Evolutionary conservation across 2,329 filamentous ascomycete genomes (phyloP).

Genomic region (Nemania sp.): DNA sequence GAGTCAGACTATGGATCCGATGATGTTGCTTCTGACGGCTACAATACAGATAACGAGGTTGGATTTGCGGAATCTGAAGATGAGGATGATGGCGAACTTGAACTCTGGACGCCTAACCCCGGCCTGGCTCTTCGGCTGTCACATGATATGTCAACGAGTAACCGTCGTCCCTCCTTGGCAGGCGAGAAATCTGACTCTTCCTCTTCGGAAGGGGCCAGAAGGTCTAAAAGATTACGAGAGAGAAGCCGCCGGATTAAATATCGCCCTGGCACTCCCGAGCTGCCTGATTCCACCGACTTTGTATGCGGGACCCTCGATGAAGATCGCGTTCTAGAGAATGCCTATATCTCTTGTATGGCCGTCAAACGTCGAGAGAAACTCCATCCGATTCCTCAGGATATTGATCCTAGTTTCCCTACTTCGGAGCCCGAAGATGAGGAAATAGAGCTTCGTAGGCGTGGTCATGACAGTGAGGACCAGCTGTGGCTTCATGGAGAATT

Average conservation of each 20-base stretch:
- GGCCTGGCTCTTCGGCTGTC: slow-evolving; percentile 55
- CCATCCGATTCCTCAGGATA: slow-evolving; percentile 89
- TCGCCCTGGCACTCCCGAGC: slow-evolving; percentile 78
- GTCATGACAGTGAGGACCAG: slow-evolving; percentile 74
- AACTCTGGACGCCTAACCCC: slow-evolving; percentile 66
- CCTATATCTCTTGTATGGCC: slow-evolving; percentile 87
- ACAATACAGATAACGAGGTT: slow-evolving; percentile 79
- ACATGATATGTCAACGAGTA: slow-evolving; percentile 50
- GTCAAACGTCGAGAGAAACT: slow-evolving; percentile 85
- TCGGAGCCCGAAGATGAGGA: slow-evolving; percentile 91
- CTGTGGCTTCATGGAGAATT: slow-evolving; percentile 79
- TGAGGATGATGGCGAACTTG: slow-evolving; percentile 72
- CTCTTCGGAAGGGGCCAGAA: slow-evolving; percentile 57
- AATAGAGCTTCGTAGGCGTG: slow-evolving; percentile 73
- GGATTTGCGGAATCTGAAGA: slow-evolving; percentile 78
- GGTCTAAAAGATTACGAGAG: slow-evolving; percentile 50
- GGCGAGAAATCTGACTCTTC: slow-evolving; percentile 72
- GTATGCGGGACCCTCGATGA: slow-evolving; percentile 99
- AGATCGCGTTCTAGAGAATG: slow-evolving; percentile 92
- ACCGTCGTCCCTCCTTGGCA: slow-evolving; percentile 56
- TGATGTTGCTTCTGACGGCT: slow-evolving; percentile 71
- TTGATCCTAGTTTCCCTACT: slow-evolving; percentile 96
- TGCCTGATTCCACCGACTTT: slow-evolving; percentile 98
- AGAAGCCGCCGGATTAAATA: slow-evolving; percentile 63
- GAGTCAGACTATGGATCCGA: slow-evolving; percentile 69